Evolutionary conservation across 352 stramenopile species (phyloP).

Genomic region (Globisporangium okanoganense): DNA sequence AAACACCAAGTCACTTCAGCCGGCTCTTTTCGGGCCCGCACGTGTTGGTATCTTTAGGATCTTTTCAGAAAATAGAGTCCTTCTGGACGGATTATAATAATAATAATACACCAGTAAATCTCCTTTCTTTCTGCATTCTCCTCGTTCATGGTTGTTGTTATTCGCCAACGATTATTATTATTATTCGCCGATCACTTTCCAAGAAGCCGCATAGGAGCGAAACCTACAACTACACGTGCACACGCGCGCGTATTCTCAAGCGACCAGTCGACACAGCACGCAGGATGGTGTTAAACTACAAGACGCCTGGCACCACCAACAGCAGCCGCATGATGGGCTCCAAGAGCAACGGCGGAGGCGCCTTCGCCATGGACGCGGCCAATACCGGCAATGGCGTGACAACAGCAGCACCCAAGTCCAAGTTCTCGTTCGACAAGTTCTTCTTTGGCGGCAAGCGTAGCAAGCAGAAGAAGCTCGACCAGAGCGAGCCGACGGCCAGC

Average conservation of each 20-base stretch:
- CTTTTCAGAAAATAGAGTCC: neutral
- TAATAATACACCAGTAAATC: neutral
- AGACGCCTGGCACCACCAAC: neutral
- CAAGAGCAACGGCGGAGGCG: neutral
- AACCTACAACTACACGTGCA: neutral
- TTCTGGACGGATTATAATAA: neutral
- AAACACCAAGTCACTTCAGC: neutral
- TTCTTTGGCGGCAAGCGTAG: conserved; percentile 17
- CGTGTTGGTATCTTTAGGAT: neutral
- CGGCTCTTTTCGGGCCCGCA: too few relatives aligned
- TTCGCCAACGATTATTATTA: too few relatives aligned
- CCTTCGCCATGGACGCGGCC: neutral
- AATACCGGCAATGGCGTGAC: neutral
- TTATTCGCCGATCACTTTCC: neutral
- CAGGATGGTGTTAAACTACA: conserved; percentile 9
- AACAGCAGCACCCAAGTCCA: conserved; percentile 11
- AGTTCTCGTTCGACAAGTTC: conserved; percentile 24
- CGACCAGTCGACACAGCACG: neutral
- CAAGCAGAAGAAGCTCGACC: conserved; percentile 16
- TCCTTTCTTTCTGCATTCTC: neutral
- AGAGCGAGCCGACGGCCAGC: neutral
- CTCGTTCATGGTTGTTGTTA: neutral
- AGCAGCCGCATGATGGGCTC: neutral
- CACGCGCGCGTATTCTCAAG: neutral
- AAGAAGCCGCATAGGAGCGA: neutral